phyloP scores from a whole-genome alignment of 148 eudicot species.

The Dianthus caryophyllus region DNA sequence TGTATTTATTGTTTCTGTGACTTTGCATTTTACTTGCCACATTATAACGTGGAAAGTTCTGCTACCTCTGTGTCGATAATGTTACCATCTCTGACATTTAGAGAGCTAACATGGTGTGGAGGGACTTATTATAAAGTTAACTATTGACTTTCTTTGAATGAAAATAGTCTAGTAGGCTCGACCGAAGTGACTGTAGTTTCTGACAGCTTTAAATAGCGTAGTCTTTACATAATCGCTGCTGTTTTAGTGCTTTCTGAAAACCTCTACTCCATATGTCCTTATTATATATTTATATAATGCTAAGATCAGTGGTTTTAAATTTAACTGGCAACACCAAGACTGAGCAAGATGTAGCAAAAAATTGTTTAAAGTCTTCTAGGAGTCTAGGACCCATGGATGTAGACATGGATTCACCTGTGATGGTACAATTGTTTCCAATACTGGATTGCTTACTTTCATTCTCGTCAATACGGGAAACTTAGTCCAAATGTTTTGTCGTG shows the following conservation, averaged over 20 bases:
- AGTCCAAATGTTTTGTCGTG: slow-evolving; percentile 20
- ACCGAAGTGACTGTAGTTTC: background rate
- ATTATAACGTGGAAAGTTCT: background rate
- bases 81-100: slow-evolving; percentile 1
- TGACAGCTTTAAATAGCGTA: slow-evolving; percentile 3
- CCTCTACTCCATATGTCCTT: too few relatives aligned
- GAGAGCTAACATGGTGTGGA: background rate
- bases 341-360: too few relatives aligned
- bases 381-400: too few relatives aligned
- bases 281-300: too few relatives aligned
- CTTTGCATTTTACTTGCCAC: background rate
- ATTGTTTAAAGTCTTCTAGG: too few relatives aligned
- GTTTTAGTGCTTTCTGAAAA: background rate
- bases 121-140: background rate
- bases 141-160: background rate
- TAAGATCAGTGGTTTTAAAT: too few relatives aligned
- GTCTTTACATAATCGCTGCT: background rate
- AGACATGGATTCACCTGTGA: too few relatives aligned
- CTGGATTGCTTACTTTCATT: background rate
- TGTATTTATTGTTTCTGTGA: background rate
- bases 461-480: background rate
- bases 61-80: background rate
- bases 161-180: background rate
- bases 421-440: background rate
- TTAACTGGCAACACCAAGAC: too few relatives aligned